These are phyloP conservation scores for Claviceps monticola DNA, from an alignment of 2,329 filamentous ascomycete species.

Conservation along the genomic window DNA sequence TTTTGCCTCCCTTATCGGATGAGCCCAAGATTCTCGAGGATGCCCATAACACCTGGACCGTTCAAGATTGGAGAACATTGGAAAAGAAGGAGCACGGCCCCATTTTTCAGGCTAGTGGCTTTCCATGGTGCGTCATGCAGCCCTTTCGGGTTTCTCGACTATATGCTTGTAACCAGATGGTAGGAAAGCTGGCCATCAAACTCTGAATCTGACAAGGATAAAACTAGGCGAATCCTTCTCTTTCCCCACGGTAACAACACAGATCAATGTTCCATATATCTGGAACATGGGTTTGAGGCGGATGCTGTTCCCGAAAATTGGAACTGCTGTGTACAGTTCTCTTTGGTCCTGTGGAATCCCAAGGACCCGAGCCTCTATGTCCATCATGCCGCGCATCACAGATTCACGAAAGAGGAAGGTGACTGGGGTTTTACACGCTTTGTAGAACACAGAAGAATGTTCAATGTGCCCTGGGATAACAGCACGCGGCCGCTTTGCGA, in stretches of 20 bases:
- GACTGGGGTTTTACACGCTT: constrained; percentile 99
- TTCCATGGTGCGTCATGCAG: constrained; percentile 56
- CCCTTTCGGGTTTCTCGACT: not conserved
- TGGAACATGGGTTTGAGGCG: constrained; percentile 83
- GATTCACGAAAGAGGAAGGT: constrained; percentile 90
- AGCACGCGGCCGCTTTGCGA: constrained; percentile 58
- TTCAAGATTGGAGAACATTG: constrained; percentile 67
- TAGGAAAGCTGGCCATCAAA: not conserved
- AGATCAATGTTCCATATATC: constrained; percentile 86
- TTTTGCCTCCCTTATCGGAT: constrained; percentile 56
- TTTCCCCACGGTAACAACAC: constrained; percentile 93
- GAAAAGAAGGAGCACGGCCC: constrained; percentile 78
- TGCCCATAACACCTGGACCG: constrained; percentile 69
- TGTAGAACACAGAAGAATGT: constrained; percentile 74
- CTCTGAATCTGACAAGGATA: not conserved
- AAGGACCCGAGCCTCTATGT: constrained; percentile 77
- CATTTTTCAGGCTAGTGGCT: constrained; percentile 70
- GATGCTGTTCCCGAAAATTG: constrained; percentile 72
- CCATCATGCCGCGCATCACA: constrained; percentile 78
- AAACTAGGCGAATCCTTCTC: constrained; percentile 70
- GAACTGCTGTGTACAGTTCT: constrained; percentile 94
- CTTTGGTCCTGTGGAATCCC: constrained; percentile 84
- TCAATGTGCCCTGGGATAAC: constrained; percentile 63
- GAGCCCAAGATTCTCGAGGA: constrained; percentile 73
- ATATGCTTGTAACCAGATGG: not conserved